Evolutionary conservation across 768 basidiomycete genomes (phyloP), one percentile per base, ranked within the genome.

Genomic region (Kondoa subrosea): DNA sequence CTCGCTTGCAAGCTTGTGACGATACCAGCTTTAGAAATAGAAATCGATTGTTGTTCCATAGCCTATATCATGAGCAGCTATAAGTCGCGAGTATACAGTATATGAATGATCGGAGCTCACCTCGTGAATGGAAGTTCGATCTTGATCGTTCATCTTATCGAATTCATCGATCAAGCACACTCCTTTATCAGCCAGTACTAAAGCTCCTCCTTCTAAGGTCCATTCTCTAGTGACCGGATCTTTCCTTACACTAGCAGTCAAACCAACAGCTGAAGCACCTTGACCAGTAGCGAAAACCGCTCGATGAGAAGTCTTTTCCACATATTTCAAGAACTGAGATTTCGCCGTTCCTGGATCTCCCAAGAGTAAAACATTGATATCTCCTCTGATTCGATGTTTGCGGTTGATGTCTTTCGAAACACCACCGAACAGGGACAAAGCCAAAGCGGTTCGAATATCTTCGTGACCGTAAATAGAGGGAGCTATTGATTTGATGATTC

Each of bases 121-220:
- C 59, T 32, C 66, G 66, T 58, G 27, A 56, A 34, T 15, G 32
- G 60, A 71, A 57, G 58, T 72, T 73, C 93, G 82, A 77, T 99
- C 93, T 17, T 89, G 83, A 74, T 97, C 95, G 78, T 97, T 97
- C 95, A 99, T 99, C 81, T 99, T 99, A 81, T 99, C 95, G 77
- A 99, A 97, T 77, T 97, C 95, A 78, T 99, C 95, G 72, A 99
- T 99, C 40, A 97, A 80, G 75, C 95, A 97, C 30, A 87, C 89
- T 15, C 95, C 95, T 78, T 93, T 95, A 79, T 99, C 95, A 1
- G 95, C 95, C 25, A 99, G 81, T n/a, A 99, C 95, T 12, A 99
- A 81, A 1, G 95, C 95, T 8, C 95, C 95, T 16, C 95, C 95
- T 78, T 99, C 95, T 30, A 99, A 82, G 1, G 95, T 97, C 95